A percentile compares a stretch with the other conserved stretches of the same genome.
Conservation (phyloP, 208 protist genomes). For the Trichomonas vaginalis region DNA sequence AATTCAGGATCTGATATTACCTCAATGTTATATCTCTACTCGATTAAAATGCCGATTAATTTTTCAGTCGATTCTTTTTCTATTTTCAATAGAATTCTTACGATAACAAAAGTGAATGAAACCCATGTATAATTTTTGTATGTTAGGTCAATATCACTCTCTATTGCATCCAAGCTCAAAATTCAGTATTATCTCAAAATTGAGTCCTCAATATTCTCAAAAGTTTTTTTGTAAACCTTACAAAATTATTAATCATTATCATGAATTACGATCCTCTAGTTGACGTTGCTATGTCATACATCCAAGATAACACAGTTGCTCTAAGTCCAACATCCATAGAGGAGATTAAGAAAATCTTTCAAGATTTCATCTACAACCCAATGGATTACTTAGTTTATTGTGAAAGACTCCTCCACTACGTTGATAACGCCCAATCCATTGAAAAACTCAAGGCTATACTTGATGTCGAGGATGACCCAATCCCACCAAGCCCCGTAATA, state of each 20-base stretch:
- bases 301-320: neutral
- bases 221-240: neutral
- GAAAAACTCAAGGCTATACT: neutral
- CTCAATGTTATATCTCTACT: too few species aligned
- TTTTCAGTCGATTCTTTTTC: too few species aligned
- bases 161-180: neutral
- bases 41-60: too few species aligned
- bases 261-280: neutral
- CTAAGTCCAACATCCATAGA: neutral
- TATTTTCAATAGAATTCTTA: too few species aligned
- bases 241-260: neutral
- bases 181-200: neutral
- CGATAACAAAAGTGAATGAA: too few species aligned
- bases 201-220: neutral
- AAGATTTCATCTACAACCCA: neutral
- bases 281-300: neutral
- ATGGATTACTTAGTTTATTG: neutral
- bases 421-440: neutral
- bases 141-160: too few species aligned
- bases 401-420: neutral
- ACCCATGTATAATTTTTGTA: too few species aligned
- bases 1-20: too few species aligned
- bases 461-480: neutral
- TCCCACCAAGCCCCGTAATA: neutral
- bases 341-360: neutral